Evolutionary conservation across 352 stramenopile species (phyloP).

Genomic region (Globisporangium nodosum): DNA sequence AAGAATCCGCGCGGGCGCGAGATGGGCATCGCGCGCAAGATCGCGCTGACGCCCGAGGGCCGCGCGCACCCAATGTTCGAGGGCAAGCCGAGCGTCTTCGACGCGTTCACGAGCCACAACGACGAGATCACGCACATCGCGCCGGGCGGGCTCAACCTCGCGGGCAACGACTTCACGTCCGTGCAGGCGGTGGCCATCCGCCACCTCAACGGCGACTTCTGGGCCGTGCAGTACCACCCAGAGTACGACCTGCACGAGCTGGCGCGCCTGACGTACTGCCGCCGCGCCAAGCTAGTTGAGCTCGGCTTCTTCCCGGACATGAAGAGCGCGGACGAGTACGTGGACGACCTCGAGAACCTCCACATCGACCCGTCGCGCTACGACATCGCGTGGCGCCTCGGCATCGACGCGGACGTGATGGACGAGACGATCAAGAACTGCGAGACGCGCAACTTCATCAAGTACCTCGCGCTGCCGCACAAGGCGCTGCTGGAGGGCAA

Average conservation of each 20-base stretch:
- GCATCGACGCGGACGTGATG: conserved; percentile 77
- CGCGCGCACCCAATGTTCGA: conserved; percentile 79
- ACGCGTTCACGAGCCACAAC: conserved; percentile 79
- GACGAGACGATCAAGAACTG: conserved; percentile 71
- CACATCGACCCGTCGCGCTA: conserved; percentile 64
- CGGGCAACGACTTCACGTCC: conserved; percentile 61
- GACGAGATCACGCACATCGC: conserved; percentile 78
- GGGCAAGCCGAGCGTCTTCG: conserved; percentile 73
- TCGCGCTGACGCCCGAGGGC: conserved; percentile 62
- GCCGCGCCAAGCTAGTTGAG: conserved; percentile 52
- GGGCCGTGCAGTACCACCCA: conserved; percentile 80
- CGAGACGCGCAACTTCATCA: conserved; percentile 84
- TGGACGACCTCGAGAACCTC: conserved; percentile 71
- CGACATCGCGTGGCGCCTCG: conserved; percentile 74
- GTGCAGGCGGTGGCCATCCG: conserved; percentile 71
- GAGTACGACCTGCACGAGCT: conserved; percentile 84
- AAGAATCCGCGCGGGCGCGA: conserved; percentile 64
- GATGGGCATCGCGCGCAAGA: conserved; percentile 78
- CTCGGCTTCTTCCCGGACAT: conserved; percentile 72
- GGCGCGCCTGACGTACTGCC: conserved; percentile 65
- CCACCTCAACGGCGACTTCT: conserved; percentile 76
- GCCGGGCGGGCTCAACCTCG: conserved; percentile 47
- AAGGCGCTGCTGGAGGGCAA: conserved; percentile 39
- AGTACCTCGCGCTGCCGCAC: conserved; percentile 74
- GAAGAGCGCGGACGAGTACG: conserved; percentile 61